These are phyloP conservation scores for Lentinula guzmanii DNA, from an alignment of 768 basidiomycete species.

Conservation along the genomic window DNA sequence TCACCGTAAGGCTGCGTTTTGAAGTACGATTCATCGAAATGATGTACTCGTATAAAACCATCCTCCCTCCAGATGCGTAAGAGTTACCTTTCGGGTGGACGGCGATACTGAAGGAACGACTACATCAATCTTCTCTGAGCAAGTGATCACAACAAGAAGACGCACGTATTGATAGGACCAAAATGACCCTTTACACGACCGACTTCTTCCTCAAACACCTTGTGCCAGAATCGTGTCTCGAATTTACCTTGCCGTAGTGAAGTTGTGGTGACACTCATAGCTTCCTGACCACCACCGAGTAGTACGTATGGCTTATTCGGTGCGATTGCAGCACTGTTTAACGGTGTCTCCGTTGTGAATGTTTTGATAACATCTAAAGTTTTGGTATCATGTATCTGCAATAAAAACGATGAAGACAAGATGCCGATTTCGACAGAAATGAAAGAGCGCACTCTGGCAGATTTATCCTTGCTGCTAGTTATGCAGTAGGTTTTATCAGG, in stretches of 20 bases:
- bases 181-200: conserved; percentile 98
- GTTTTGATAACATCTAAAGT: conserved; percentile 90
- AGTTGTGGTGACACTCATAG: conserved; percentile 95
- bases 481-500: conserved; percentile 91
- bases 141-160: conserved; percentile 12
- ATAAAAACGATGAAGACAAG: neutral
- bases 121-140: neutral
- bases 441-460: conserved; percentile 64
- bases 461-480: conserved; percentile 96
- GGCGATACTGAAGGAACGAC: conserved; percentile 60
- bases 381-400: conserved; percentile 81
- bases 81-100: conserved; percentile 83
- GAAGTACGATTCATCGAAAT: conserved; percentile 95
- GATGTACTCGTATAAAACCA: conserved; percentile 87
- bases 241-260: conserved; percentile 94
- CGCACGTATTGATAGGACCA: conserved; percentile 92
- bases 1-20: conserved; percentile 89
- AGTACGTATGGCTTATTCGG: conserved; percentile 85
- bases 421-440: neutral
- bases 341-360: conserved; percentile 85
- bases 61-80: conserved; percentile 96
- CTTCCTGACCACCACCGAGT: conserved; percentile 96
- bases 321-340: conserved; percentile 89
- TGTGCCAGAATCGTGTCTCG: conserved; percentile 98
- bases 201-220: conserved; percentile 93